Conservation (phyloP, 2,329 filamentous ascomycete species). For the Orbilia quercus region DNA sequence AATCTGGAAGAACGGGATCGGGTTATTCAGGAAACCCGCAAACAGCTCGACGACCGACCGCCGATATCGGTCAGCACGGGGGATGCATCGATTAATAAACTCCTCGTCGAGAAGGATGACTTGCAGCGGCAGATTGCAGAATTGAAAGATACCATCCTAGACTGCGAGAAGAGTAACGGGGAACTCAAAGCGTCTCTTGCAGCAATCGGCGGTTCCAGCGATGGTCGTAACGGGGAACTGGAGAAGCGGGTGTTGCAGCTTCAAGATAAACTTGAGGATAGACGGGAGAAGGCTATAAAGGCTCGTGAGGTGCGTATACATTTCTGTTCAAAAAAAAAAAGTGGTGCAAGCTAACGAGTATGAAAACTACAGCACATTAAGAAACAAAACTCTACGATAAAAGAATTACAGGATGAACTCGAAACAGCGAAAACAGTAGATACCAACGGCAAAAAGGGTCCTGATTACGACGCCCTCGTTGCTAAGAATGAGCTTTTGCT, state of each 20-base stretch:
- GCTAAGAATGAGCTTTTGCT: slow-evolving; percentile 74
- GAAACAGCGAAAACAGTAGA: slow-evolving; percentile 57
- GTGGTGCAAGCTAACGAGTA: too few species aligned
- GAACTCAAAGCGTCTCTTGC: slow-evolving; percentile 60
- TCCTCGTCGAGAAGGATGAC: slow-evolving; percentile 60
- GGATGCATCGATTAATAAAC: slow-evolving; percentile 57
- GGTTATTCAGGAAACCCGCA: slow-evolving; percentile 56
- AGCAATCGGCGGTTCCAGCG: slow-evolving; percentile 58
- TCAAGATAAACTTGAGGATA: slow-evolving; percentile 60
- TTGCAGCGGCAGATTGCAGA: slow-evolving; percentile 59
- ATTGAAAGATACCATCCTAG: slow-evolving; percentile 59
- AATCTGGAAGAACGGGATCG: slow-evolving; percentile 59
- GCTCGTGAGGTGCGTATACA: slow-evolving; percentile 58
- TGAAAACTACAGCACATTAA: slow-evolving; percentile 60
- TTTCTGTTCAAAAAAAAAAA: neutral
- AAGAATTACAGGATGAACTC: slow-evolving; percentile 60
- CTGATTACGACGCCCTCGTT: slow-evolving; percentile 57
- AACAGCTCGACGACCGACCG: slow-evolving; percentile 51
- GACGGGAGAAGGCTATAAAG: slow-evolving; percentile 59
- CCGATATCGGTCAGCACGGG: slow-evolving; percentile 43
- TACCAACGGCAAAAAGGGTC: slow-evolving; percentile 59
- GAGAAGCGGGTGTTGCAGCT: slow-evolving; percentile 60
- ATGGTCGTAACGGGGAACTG: slow-evolving; percentile 59
- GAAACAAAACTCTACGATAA: slow-evolving; percentile 61
- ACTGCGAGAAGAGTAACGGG: slow-evolving; percentile 60